A percentile compares a stretch with the other conserved stretches of the same genome.
Conservation (phyloP, 805 yeast species). For the Pichia gijzeniarum region DNA sequence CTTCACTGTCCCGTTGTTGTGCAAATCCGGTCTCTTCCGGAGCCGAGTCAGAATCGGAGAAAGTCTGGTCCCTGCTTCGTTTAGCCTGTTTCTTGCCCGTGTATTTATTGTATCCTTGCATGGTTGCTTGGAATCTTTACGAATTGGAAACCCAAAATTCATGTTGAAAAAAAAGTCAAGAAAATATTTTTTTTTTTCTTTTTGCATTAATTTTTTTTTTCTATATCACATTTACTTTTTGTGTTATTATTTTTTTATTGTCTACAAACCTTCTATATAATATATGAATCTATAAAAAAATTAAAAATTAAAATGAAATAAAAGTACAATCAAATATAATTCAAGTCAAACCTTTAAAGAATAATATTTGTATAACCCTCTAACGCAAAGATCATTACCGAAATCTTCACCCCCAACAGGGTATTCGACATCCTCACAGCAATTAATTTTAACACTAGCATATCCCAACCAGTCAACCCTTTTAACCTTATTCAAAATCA, state of each 20-base stretch:
- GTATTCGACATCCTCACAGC: slow-evolving; percentile 46
- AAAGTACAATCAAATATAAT: background rate
- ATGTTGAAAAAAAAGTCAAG: no score
- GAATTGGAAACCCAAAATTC: no score
- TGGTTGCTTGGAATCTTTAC: no score
- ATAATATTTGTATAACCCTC: slow-evolving; percentile 55
- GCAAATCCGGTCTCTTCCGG: slow-evolving; percentile 21
- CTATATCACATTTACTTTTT: background rate
- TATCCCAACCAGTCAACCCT: slow-evolving; percentile 46
- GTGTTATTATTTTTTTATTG: background rate
- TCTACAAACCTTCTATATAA: background rate
- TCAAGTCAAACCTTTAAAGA: slow-evolving; percentile 39
- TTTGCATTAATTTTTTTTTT: no score
- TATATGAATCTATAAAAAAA: no score
- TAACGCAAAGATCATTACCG: slow-evolving; percentile 43
- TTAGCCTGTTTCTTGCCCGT: no score
- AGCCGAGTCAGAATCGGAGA: slow-evolving; percentile 19
- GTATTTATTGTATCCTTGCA: no score
- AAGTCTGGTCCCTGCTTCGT: slow-evolving; percentile 6
- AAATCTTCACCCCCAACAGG: slow-evolving; percentile 37
- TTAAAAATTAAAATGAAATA: no score
- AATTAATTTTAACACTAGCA: slow-evolving; percentile 48
- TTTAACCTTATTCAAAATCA: slow-evolving; percentile 39
- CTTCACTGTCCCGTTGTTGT: slow-evolving; percentile 11
- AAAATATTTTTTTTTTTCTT: no score